Evolutionary conservation across 495 filamentous ascomycete genomes (phyloP).

Genomic region (Diplogelasinospora grovesii): DNA sequence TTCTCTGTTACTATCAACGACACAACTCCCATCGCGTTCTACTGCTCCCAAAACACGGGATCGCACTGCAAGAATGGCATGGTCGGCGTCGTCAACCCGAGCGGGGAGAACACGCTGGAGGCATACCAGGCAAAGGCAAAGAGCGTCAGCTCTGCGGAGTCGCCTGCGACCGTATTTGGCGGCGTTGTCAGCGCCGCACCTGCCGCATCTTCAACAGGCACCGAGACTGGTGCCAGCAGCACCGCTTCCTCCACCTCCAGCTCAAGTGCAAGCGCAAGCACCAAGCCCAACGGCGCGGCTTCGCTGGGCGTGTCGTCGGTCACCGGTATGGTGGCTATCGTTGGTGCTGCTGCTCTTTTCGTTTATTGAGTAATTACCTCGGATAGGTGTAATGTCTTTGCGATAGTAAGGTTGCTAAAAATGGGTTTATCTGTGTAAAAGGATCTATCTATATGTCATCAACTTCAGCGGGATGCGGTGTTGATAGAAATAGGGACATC

Average conservation of each 20-base stretch:
- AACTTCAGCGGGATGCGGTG: no score
- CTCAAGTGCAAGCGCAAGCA: not conserved
- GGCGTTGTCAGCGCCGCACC: slow-evolving; percentile 8
- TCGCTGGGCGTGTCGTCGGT: not conserved
- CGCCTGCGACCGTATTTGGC: slow-evolving; percentile 13
- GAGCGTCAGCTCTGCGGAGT: slow-evolving; percentile 11
- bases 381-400: no score
- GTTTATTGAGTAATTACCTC: not conserved
- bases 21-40: slow-evolving; percentile 48
- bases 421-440: no score
- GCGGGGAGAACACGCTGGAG: slow-evolving; percentile 7
- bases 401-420: no score
- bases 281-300: not conserved
- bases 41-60: slow-evolving; percentile 39
- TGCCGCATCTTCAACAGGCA: not conserved
- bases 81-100: slow-evolving; percentile 31
- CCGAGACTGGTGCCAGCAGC: not conserved
- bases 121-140: slow-evolving; percentile 14
- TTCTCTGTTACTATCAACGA: slow-evolving; percentile 47
- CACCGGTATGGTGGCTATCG: not conserved
- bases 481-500: no score
- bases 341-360: slow-evolving; percentile 2
- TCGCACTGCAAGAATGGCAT: slow-evolving; percentile 31
- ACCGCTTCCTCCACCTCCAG: not conserved
- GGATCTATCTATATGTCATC: no score